phyloP scores from a whole-genome alignment of 306 rosid genomes.

The Trifolium subterraneum region DNA sequence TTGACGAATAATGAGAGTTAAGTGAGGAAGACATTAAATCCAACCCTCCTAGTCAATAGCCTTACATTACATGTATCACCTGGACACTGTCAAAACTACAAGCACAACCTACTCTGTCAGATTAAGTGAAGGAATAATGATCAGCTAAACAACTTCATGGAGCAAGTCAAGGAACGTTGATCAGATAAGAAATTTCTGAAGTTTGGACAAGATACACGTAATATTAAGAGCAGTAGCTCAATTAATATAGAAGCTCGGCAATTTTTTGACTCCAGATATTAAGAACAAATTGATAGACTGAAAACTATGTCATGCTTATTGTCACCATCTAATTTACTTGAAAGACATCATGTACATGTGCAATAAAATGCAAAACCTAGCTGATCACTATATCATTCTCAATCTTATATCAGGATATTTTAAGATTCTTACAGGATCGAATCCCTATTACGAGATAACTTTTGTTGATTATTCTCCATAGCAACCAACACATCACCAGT shows the following conservation, averaged over 20 bases:
- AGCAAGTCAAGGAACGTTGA: slow-evolving; percentile 26
- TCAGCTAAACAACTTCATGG: slow-evolving; percentile 21
- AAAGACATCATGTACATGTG: slow-evolving; percentile 22
- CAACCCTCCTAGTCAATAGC: slow-evolving; percentile 30
- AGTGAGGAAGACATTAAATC: slow-evolving; percentile 25
- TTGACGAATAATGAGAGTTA: neutral
- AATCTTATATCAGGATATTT: slow-evolving; percentile 24
- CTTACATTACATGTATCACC: neutral
- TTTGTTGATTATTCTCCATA: slow-evolving; percentile 79
- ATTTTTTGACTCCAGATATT: slow-evolving; percentile 3
- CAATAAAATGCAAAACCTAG: slow-evolving; percentile 30
- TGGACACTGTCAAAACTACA: slow-evolving; percentile 23
- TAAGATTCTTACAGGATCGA: slow-evolving; percentile 72
- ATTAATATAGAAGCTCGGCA: neutral
- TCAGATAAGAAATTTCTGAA: slow-evolving; percentile 27
- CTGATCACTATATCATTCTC: slow-evolving; percentile 6
- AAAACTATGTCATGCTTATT: slow-evolving; percentile 22
- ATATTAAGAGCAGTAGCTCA: neutral
- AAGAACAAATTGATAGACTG: slow-evolving; percentile 15
- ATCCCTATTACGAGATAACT: slow-evolving; percentile 70
- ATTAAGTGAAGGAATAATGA: slow-evolving; percentile 21
- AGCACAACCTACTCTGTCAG: slow-evolving; percentile 8
- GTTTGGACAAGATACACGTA: neutral
- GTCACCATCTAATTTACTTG: slow-evolving; percentile 16
- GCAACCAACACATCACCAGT: slow-evolving; percentile 64